Base-by-base conservation (phyloP, 2,329 filamentous ascomycete species). In the Penicillium digitatum region DNA sequence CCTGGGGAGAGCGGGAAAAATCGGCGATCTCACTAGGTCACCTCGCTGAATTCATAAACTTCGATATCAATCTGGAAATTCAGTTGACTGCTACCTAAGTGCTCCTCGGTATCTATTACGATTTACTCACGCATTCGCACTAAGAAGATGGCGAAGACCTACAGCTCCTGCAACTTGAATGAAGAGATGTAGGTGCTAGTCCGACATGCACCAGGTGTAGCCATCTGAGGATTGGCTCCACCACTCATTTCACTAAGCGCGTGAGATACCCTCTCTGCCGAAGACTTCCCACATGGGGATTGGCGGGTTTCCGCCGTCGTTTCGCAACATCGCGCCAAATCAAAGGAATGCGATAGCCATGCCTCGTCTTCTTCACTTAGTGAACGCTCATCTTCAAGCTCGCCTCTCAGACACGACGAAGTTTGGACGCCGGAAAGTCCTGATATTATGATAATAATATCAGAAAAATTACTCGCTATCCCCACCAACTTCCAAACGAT, bases 61-160 rank as follows among this genome's bases (percentile, higher is more conserved):
- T 46, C 26, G n/a, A 14, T 48, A 29, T 51, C 34, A 24, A 40
- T 40, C 14, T 26, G 26, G 5, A 54, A 47, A 52, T 16, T 14
- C 5, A 45, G 8, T 12, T 1, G 16, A 22, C 47, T 18, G 29
- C 18, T 31, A 5, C 34, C 14, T 12, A 5, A 6, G 27, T 14
- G 16, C 27, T 14, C 4, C 2, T 18, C 11, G 31, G 20, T 2
- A 11, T 31, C 5, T 31, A 7, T 18, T n/a, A 2, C 3, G 24
- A 16, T 16, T 37, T 10, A 18, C 27, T 32, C 3, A 35, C 26
- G 22, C 12, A 31, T 6, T 75, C 77, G 54, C 78, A 81, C 35
- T 16, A 29, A 37, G 47, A 62, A 58, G 54, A 60, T 59, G 32
- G 47, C 61, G 40, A 64, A 55, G 56, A 54, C 57, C 47, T 65